Evolutionary conservation across 225 moss, liverwort and hornwort genomes (phyloP).

Genomic region (Pleurozium schreberi): DNA sequence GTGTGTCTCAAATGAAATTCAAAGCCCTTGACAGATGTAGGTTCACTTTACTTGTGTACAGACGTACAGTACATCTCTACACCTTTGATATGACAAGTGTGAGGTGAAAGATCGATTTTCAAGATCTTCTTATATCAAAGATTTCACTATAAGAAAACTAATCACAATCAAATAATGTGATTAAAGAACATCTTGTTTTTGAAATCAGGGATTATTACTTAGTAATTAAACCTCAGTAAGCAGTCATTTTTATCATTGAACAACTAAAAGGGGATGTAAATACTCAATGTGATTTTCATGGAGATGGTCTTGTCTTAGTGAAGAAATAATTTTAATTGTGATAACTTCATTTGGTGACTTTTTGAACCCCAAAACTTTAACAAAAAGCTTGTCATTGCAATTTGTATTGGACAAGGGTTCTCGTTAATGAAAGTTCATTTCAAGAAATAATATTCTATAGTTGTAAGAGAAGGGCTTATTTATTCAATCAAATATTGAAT

Average conservation of each 20-base stretch:
- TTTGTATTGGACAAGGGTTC: not conserved
- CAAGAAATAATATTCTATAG: not conserved
- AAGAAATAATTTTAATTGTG: not conserved
- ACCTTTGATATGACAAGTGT: no score
- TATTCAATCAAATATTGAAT: not conserved
- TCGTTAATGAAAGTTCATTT: not conserved
- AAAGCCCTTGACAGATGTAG: no score
- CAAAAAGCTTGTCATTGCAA: not conserved
- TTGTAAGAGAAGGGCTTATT: not conserved
- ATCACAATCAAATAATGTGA: not conserved
- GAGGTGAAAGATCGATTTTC: no score
- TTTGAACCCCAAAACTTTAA: not conserved
- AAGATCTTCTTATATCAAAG: no score
- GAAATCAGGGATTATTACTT: not conserved
- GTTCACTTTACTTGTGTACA: no score
- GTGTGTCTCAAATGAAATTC: no score
- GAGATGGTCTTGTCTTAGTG: not conserved
- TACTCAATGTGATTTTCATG: not conserved
- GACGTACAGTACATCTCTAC: no score
- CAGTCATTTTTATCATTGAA: not conserved
- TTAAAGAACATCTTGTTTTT: not conserved
- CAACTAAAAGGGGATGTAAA: not conserved
- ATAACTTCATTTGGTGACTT: not conserved
- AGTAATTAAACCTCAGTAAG: not conserved
- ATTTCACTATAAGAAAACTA: no score